Base-by-base conservation (phyloP, 2,329 filamentous ascomycete species). In the Colletotrichum chrysophilum region DNA sequence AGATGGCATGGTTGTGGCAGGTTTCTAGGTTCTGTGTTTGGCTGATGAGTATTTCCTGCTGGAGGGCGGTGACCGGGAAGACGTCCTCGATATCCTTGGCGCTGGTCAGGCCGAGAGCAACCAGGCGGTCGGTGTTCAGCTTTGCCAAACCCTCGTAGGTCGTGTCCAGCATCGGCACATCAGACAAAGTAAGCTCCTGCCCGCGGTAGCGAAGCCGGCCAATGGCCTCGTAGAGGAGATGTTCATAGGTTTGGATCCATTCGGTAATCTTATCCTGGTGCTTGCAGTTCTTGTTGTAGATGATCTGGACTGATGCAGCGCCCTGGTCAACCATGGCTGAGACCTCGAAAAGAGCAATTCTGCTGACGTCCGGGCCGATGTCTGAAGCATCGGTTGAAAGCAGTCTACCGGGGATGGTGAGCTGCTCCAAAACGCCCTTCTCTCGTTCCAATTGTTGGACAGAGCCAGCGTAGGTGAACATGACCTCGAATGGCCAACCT, bases 391-490 rank as follows among this genome's bases (percentile, higher is more conserved):
- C 77, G 1, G 86, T 86, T 9, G 79, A 81, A 3, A 86, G 78
- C 0, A 83, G 82, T 34, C 83, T 83, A 0, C 85, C 86, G 0
- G 88, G 86, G 0, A 87, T 80, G 4, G 84, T 76, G 1, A 89
- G 79, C 36, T 89, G 87, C 74, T 89, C 85, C 10, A 93, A 85
- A 2, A 92, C 82, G 2, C 88, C 86, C 58, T 88, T 87, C 12
- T 85, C 83, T 3, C 84, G 84, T 66, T 89, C 87, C 1, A 90
- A 80, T n/a, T 88, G 86, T 65, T 89, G 86, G 18, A 87, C 82
- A 0, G 86, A 86, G 5, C 90, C 89, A 3, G 87, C 84, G 77
- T 90, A 91, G 71, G 87, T 92, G 80, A 93, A 92, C 38, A 91
- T 85, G 48, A 93, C 84, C 80, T 93, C 91, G 64, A 92, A 86